These are phyloP conservation scores for Xylaria hypoxylon DNA, from an alignment of 2,329 filamentous ascomycete species.

Conservation along the genomic window DNA sequence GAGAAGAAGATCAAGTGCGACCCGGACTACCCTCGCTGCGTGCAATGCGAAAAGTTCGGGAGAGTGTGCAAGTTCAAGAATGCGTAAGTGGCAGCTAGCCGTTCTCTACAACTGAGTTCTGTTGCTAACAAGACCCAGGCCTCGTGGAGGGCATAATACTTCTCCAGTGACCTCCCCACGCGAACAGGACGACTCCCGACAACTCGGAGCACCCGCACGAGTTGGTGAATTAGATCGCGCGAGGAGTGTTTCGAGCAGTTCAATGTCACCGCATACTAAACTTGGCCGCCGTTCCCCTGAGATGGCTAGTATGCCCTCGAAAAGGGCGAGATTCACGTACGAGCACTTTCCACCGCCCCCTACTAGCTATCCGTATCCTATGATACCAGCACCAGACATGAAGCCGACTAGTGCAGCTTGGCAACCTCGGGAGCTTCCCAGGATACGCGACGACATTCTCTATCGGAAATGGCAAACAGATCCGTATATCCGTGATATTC, in stretches of 20 bases:
- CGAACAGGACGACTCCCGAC: conserved; percentile 61
- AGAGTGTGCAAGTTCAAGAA: conserved; percentile 86
- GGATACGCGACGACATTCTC: conserved; percentile 63
- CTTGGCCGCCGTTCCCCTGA: conserved; percentile 48
- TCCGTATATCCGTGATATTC: conserved; percentile 57
- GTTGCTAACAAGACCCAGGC: conserved; percentile 54
- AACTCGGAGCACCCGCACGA: conserved; percentile 50
- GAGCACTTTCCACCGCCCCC: conserved; percentile 57
- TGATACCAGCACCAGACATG: conserved; percentile 51
- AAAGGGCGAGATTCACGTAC: conserved; percentile 62
- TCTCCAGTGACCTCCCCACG: conserved; percentile 65
- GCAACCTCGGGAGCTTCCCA: conserved; percentile 59
- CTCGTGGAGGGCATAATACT: conserved; percentile 68
- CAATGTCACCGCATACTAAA: conserved; percentile 60
- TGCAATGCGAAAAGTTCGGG: conserved; percentile 93
- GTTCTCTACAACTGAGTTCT: background rate
- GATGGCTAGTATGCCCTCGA: conserved; percentile 55
- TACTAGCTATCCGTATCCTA: conserved; percentile 47
- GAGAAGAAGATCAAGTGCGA: conserved; percentile 99
- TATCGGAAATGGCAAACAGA: conserved; percentile 63
- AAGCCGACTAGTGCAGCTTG: conserved; percentile 50
- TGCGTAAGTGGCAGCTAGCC: conserved; percentile 72
- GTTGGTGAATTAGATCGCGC: conserved; percentile 55
- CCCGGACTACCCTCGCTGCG: conserved; percentile 85
- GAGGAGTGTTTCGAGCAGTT: conserved; percentile 59